Evolutionary conservation across 73 alveolate genomes (phyloP), one percentile per base, ranked within the genome.

Genomic region (Symbiodinium natans): DNA sequence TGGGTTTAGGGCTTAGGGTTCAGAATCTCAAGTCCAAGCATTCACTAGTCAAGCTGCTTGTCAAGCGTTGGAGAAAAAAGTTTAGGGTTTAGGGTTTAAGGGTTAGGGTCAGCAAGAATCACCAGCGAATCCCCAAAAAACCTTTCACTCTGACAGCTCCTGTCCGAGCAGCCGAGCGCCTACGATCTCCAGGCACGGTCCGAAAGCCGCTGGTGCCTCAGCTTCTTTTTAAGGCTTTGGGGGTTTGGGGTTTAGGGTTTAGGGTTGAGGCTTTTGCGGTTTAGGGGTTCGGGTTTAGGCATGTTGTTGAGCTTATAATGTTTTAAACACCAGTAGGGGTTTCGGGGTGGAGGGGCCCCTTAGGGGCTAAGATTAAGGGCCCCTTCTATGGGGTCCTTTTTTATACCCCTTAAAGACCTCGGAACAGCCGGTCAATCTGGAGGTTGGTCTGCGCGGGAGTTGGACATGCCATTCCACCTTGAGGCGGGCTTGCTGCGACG

Each of bases 361-460:
- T 46, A 46, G 59, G 0, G 59, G 9, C 0, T 46, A 0, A 46
- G 59, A 21, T 46, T 46, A 46, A 46, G 25, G 68, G 68, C 68
- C 21, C n/a, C 29, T 27, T 52, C 68, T 27, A 52, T 2, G 68
- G 5, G 21, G 13, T 52, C 0, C 27, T n/a, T n/a, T n/a, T n/a
- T n/a, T n/a, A n/a, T n/a, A n/a, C n/a, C n/a, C n/a, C n/a, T n/a
- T n/a, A n/a, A n/a, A n/a, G n/a, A n/a, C n/a, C n/a, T n/a, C n/a
- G n/a, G n/a, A n/a, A n/a, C n/a, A n/a, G n/a, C n/a, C n/a, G 17
- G 40, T 3, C 31, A 33, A 25, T 42, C 36, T 74, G 11, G 41
- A 88, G 95, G 95, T 36, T 88, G 95, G 95, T 88, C 95, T 9
- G 29, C 95, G 9, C 46, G 59, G 25, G 95, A 88, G 43, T 36